Conservation (phyloP, 1,284 basidiomycete species). For the Ustilago cynodontis region DNA sequence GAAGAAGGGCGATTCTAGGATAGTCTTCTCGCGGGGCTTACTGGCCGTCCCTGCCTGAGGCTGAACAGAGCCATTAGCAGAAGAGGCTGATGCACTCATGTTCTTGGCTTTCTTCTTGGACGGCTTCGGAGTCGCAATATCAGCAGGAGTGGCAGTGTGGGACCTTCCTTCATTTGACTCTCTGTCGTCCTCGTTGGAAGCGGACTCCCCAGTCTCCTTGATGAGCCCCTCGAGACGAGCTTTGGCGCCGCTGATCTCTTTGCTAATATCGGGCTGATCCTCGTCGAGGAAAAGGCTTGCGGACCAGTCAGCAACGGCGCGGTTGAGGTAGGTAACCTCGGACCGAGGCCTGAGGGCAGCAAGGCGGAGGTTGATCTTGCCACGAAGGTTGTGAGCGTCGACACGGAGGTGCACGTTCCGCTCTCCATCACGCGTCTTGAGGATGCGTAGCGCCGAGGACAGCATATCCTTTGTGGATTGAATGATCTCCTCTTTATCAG, state of each 20-base stretch:
- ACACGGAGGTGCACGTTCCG: constrained; percentile 34
- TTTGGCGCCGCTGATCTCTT: constrained; percentile 13
- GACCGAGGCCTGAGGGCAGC: constrained; percentile 16
- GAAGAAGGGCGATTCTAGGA: constrained; percentile 53
- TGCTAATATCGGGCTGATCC: constrained; percentile 14
- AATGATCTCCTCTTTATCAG: constrained; percentile 1
- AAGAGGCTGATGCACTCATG: background rate
- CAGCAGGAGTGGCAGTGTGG: background rate
- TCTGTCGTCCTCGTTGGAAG: too few species aligned
- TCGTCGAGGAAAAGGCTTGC: constrained; percentile 30
- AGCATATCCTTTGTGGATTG: constrained; percentile 30
- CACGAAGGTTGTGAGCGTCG: constrained; percentile 36
- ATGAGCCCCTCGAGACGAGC: constrained; percentile 5
- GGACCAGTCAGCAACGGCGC: constrained; percentile 33
- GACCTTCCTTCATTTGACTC: background rate
- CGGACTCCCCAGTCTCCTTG: background rate
- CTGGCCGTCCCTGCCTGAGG: background rate
- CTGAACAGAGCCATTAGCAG: background rate
- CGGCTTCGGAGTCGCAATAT: background rate
- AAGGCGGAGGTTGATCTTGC: constrained; percentile 29
- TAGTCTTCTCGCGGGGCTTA: constrained; percentile 39
- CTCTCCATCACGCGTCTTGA: constrained; percentile 24
- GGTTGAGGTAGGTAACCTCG: constrained; percentile 24
- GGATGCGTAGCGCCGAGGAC: constrained; percentile 34
- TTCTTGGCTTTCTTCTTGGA: background rate